Conservation (phyloP, 495 filamentous ascomycete genomes). For the Hypomontagnella submonticulosa region DNA sequence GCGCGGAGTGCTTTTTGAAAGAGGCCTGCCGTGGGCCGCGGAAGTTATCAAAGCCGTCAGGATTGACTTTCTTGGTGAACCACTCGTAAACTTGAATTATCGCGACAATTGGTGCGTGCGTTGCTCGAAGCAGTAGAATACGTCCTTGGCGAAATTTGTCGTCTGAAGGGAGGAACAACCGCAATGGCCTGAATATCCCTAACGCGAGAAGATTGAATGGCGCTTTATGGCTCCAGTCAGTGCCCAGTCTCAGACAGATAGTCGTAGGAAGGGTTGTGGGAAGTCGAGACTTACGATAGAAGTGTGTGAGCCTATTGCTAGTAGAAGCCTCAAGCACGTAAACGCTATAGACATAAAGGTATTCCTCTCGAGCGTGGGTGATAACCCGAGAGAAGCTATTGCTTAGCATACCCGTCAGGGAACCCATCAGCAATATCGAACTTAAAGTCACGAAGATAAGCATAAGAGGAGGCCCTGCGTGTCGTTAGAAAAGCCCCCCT, state of each 20-base stretch:
- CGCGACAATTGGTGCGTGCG: conserved; percentile 65
- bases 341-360: conserved; percentile 80
- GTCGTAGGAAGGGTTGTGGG: too few relatives aligned
- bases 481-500: conserved; percentile 56
- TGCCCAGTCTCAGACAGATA: conserved; percentile 27
- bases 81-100: conserved; percentile 63
- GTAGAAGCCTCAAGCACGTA: conserved; percentile 84
- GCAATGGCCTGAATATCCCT: conserved; percentile 82
- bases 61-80: conserved; percentile 45
- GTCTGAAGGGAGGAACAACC: conserved; percentile 77
- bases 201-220: conserved; percentile 84
- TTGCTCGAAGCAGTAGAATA: conserved; percentile 78
- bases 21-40: conserved; percentile 49
- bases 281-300: conserved; percentile 64
- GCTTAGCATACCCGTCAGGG: conserved; percentile 89
- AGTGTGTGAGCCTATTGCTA: conserved; percentile 82
- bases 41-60: conserved; percentile 43
- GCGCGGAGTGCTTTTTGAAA: conserved; percentile 22
- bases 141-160: conserved; percentile 73
- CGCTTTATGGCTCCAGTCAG: conserved; percentile 41
- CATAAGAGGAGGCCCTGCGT: conserved; percentile 74
- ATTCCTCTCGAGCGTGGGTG: conserved; percentile 77
- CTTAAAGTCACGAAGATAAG: conserved; percentile 86
- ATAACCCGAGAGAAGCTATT: conserved; percentile 88
- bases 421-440: conserved; percentile 91